phyloP scores from a whole-genome alignment of 768 basidiomycete genomes.

The Tricholoma sp. region DNA sequence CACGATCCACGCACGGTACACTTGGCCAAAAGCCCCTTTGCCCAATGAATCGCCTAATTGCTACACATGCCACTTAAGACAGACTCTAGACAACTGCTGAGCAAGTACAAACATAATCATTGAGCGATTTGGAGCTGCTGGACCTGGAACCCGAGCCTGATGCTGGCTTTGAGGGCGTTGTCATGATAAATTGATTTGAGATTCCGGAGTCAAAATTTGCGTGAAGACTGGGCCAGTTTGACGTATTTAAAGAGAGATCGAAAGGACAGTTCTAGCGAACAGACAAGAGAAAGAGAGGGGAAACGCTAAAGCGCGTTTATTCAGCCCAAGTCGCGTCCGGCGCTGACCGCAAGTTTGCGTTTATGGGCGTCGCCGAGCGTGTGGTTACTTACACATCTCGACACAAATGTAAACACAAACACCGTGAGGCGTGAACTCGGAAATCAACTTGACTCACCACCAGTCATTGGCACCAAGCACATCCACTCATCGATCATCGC shows the following conservation, averaged over 20 bases:
- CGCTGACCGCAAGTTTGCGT: constrained; percentile 34
- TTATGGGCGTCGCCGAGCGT: constrained; percentile 22
- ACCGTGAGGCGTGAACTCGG: no score
- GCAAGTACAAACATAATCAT: constrained; percentile 53
- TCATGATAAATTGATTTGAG: constrained; percentile 23
- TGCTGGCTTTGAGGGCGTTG: constrained; percentile 34
- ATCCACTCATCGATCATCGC: neutral
- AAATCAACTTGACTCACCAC: no score
- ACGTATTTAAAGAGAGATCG: constrained; percentile 16
- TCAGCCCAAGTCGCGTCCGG: constrained; percentile 40
- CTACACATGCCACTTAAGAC: constrained; percentile 33
- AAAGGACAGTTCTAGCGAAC: constrained; percentile 6
- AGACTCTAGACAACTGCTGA: neutral
- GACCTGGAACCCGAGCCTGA: constrained; percentile 32
- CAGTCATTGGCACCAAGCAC: no score
- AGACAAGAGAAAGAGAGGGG: constrained; percentile 6
- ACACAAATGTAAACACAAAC: neutral
- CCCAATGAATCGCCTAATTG: constrained; percentile 97
- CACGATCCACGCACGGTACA: constrained; percentile 69
- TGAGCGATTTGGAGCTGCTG: constrained; percentile 47
- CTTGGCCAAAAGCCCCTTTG: constrained; percentile 95
- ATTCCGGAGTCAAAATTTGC: constrained; percentile 9
- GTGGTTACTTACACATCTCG: neutral
- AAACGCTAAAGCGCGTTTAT: constrained; percentile 19
- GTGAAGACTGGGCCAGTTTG: constrained; percentile 13